Base-by-base conservation (phyloP, 345 rosid genomes). In the Raphanus raphanistrum region DNA sequence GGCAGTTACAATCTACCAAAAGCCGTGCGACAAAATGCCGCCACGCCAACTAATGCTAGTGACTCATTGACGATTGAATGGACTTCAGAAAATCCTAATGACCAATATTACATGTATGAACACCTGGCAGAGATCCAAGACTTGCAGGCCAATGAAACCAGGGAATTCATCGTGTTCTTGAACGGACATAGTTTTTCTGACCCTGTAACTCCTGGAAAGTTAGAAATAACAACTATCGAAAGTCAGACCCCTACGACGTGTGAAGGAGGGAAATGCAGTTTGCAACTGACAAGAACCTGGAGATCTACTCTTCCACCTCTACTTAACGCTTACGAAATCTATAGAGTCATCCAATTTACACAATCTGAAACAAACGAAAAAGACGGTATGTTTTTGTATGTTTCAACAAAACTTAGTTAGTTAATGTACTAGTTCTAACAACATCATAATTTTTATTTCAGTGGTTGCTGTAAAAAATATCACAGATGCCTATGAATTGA, bases 271-370 rank as follows among this genome's bases (percentile, higher is more conserved):
- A 0, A 62, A 72, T 71, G 35, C 43, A 17, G 28, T 74, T 29
- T 11, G 6, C 35, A 76, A 12, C 73, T 76, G 26, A 41, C 0
- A 31, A 80, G 73, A 73, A 48, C 82, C 10, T 4, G 5, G 0
- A 68, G 17, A 5, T 74, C 84, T 8, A 74, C 76, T 15, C 76
- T 45, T 64, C 84, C 84, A 11, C 86, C 84, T 2, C 73, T 81
- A 16, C 73, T 84, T 15, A 81, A 81, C 1, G 84, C 82, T 35
- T 11, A 28, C 10, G 86, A 83, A 16, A 0, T 80, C n/a, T 80
- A 38, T 15, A 16, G 28, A 16, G 74, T 77, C 4, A 55, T 77
- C 1, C 57, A 70, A 3, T 33, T 80, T 32, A 38, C 7, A 0
- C 75, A 38, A 25, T 6, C 71, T 0, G 73, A 71, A 63, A 80